Conservation (phyloP, 2,329 filamentous ascomycete genomes). For the Neofusicoccum parvum region DNA sequence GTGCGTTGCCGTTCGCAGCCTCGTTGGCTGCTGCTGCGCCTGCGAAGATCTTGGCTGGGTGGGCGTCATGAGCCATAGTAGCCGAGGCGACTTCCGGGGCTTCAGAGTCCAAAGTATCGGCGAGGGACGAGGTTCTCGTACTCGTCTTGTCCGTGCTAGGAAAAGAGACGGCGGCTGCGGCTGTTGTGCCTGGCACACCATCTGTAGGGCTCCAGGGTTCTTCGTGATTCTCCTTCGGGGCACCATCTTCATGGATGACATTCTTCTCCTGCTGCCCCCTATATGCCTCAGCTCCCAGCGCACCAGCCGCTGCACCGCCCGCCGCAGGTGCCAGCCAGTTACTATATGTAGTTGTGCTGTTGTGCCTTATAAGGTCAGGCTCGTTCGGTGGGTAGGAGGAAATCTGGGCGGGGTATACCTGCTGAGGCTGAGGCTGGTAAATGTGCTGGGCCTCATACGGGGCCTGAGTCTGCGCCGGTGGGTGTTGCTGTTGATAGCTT, state of each 20-base stretch:
- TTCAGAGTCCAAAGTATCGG: constrained; percentile 12
- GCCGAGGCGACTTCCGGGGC: constrained; percentile 5
- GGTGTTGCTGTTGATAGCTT: constrained; percentile 21
- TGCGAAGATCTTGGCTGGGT: constrained; percentile 1
- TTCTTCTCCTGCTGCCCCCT: constrained; percentile 31
- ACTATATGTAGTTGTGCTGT: constrained; percentile 50
- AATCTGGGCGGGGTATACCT: constrained; percentile 20
- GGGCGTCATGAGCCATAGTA: not conserved
- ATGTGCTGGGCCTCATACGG: constrained; percentile 22
- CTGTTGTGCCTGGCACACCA: not conserved
- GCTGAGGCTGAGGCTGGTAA: constrained; percentile 13
- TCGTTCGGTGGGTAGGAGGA: constrained; percentile 12
- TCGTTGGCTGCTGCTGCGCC: constrained; percentile 4
- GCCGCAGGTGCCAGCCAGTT: constrained; percentile 59
- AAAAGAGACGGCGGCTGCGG: constrained; percentile 3
- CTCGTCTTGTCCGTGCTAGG: constrained; percentile 7
- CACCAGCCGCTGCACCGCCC: constrained; percentile 46
- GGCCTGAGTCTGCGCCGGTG: constrained; percentile 22
- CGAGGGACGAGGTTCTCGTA: constrained; percentile 6
- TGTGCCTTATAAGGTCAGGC: constrained; percentile 30
- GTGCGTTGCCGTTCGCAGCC: not conserved
- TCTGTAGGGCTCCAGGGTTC: constrained; percentile 8
- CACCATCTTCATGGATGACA: constrained; percentile 23
- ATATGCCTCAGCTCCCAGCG: constrained; percentile 40
- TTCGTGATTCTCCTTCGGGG: not conserved